These are phyloP conservation scores for Tricholoma sp. DNA, from an alignment of 768 basidiomycete species.

Conservation along the genomic window DNA sequence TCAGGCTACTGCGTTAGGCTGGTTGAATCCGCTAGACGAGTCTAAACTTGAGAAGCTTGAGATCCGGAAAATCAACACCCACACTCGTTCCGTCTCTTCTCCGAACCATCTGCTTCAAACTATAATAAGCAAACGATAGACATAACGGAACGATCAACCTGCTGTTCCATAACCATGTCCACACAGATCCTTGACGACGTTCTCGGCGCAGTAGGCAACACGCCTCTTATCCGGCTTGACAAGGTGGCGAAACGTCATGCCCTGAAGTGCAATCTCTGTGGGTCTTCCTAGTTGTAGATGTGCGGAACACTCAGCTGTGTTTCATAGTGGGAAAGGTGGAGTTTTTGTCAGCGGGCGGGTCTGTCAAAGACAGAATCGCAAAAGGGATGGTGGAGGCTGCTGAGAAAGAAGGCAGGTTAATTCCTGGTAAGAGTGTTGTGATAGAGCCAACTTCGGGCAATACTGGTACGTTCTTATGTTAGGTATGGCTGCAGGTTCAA, in stretches of 20 bases:
- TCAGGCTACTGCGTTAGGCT: too few relatives aligned
- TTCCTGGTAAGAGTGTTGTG: slow-evolving; percentile 84
- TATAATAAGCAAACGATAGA: background rate
- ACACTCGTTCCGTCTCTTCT: slow-evolving; percentile 14
- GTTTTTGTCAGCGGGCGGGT: slow-evolving; percentile 87
- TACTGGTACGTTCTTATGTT: slow-evolving; percentile 54
- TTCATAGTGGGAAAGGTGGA: slow-evolving; percentile 84
- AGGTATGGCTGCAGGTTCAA: background rate
- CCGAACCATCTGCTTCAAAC: background rate
- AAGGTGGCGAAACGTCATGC: slow-evolving; percentile 70
- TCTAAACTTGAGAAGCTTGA: too few relatives aligned
- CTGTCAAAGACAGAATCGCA: slow-evolving; percentile 94
- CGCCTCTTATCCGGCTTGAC: slow-evolving; percentile 85
- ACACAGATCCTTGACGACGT: slow-evolving; percentile 67
- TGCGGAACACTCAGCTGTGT: background rate
- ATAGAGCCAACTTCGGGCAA: slow-evolving; percentile 97
- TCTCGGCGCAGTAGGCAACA: slow-evolving; percentile 84
- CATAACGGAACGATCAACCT: background rate
- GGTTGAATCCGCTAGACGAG: too few relatives aligned
- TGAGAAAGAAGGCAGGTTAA: slow-evolving; percentile 79
- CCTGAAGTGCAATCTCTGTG: slow-evolving; percentile 86
- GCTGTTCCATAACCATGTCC: slow-evolving; percentile 21
- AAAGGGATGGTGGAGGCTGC: slow-evolving; percentile 97
- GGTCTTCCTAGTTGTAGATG: slow-evolving; percentile 23
- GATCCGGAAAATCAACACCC: background rate